Percentiles rank a stretch among this genome's conserved stretches.
Evolutionary conservation across 2,329 filamentous ascomycete species (phyloP).

Genomic region (Cytospora mali): DNA sequence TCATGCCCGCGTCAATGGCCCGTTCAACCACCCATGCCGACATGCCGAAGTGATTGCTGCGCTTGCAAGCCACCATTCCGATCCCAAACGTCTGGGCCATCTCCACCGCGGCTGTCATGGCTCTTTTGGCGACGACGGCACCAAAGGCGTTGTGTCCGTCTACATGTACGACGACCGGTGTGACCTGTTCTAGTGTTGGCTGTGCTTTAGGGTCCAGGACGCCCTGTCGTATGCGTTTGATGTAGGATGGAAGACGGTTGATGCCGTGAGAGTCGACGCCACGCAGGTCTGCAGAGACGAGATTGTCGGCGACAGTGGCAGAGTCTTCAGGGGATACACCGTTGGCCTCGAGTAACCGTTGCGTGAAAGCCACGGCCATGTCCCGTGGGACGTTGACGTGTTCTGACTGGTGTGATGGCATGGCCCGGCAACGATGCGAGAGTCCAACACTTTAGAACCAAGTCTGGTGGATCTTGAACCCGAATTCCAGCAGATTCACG

Average conservation of each 20-base stretch:
- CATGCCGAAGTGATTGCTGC: constrained; percentile 86
- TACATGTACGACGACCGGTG: constrained; percentile 68
- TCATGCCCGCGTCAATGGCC: constrained; percentile 71
- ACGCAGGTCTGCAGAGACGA: constrained; percentile 74
- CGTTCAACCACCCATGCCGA: constrained; percentile 78
- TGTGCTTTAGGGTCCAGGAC: constrained; percentile 64
- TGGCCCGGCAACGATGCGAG: neutral
- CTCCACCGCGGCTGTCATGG: constrained; percentile 68
- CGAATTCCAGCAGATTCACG: too few relatives aligned
- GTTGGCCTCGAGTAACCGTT: constrained; percentile 60
- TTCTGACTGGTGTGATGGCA: constrained; percentile 14
- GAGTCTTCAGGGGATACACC: constrained; percentile 63
- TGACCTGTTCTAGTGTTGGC: constrained; percentile 63
- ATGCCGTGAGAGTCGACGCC: constrained; percentile 80
- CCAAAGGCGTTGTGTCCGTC: constrained; percentile 74
- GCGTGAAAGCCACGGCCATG: constrained; percentile 46
- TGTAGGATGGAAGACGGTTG: constrained; percentile 77
- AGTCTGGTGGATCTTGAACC: too few relatives aligned
- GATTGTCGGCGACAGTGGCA: constrained; percentile 63
- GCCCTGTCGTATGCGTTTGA: constrained; percentile 70
- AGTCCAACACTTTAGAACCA: too few relatives aligned
- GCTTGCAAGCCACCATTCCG: constrained; percentile 74
- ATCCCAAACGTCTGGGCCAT: constrained; percentile 69
- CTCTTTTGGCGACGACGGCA: constrained; percentile 67
- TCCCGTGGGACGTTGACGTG: constrained; percentile 20